phyloP scores from a whole-genome alignment of 306 rosid species.

The Cucumis hystrix region DNA sequence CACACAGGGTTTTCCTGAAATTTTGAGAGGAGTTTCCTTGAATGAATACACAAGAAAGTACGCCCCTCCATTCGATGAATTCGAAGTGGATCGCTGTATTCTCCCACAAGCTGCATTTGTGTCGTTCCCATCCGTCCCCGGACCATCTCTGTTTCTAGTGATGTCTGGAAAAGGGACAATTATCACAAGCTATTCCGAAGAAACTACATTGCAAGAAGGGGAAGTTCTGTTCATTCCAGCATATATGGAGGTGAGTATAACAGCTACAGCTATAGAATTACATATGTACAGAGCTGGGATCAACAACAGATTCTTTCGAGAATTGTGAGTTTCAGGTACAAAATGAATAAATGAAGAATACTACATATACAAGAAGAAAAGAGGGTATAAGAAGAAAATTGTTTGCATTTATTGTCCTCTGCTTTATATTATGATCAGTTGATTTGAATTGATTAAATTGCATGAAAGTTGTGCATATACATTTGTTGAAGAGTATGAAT shows the following conservation, averaged over 20 bases:
- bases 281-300: slow-evolving; percentile 29
- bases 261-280: slow-evolving; percentile 11
- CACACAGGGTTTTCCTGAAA: slow-evolving; percentile 29
- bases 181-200: slow-evolving; percentile 2
- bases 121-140: slow-evolving; percentile 19
- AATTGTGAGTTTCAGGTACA: slow-evolving; percentile 8
- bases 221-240: slow-evolving; percentile 27
- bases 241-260: slow-evolving; percentile 13
- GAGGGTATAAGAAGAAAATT: not conserved
- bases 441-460: not conserved
- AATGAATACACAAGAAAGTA: slow-evolving; percentile 20
- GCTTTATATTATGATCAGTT: not conserved
- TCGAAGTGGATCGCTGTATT: slow-evolving; percentile 23
- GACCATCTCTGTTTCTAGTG: slow-evolving; percentile 26
- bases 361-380: not conserved
- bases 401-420: not conserved
- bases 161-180: slow-evolving; percentile 21
- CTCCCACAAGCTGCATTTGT: slow-evolving; percentile 20
- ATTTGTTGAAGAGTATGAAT: not conserved
- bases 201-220: slow-evolving; percentile 15
- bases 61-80: slow-evolving; percentile 26
- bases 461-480: slow-evolving; percentile 1
- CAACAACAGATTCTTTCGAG: slow-evolving; percentile 21
- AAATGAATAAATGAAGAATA: not conserved
- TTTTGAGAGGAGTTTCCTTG: slow-evolving; percentile 19